A percentile compares a stretch with the other conserved stretches of the same genome.
Conservation (phyloP, 192 early-diverging fungal genomes). For the Oehlia diaphana region DNA sequence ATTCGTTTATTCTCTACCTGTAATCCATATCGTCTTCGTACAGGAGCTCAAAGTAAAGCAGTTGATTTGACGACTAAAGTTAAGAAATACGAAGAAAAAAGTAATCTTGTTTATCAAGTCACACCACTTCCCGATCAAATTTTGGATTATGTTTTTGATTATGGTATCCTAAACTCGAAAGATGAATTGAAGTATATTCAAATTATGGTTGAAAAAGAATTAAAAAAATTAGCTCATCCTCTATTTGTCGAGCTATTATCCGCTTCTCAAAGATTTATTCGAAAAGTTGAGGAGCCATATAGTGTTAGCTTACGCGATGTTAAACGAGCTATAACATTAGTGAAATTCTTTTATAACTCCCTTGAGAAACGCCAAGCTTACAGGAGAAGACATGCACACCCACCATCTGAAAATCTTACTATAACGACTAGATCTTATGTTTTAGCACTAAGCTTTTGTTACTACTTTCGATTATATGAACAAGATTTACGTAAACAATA, state of each 20-base stretch:
- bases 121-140: slow-evolving; percentile 1
- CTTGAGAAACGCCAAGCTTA: background rate
- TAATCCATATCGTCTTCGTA: too few relatives aligned
- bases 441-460: slow-evolving; percentile 13
- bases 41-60: background rate
- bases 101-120: background rate
- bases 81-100: background rate
- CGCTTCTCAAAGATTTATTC: slow-evolving; percentile 26
- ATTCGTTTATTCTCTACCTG: slow-evolving; percentile 10
- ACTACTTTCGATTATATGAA: slow-evolving; percentile 21
- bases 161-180: too few relatives aligned
- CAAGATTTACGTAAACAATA: slow-evolving; percentile 7
- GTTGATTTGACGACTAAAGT: background rate
- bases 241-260: slow-evolving; percentile 3
- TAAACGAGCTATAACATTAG: slow-evolving; percentile 17
- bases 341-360: slow-evolving; percentile 11
- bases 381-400: background rate
- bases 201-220: too few relatives aligned
- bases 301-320: slow-evolving; percentile 29
- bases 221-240: too few relatives aligned
- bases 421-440: background rate
- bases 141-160: background rate
- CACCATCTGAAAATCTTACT: too few relatives aligned
- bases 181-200: background rate
- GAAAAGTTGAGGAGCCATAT: slow-evolving; percentile 6